Conservation (phyloP, 257 asterid genomes). For the Solanum bukasovii region DNA sequence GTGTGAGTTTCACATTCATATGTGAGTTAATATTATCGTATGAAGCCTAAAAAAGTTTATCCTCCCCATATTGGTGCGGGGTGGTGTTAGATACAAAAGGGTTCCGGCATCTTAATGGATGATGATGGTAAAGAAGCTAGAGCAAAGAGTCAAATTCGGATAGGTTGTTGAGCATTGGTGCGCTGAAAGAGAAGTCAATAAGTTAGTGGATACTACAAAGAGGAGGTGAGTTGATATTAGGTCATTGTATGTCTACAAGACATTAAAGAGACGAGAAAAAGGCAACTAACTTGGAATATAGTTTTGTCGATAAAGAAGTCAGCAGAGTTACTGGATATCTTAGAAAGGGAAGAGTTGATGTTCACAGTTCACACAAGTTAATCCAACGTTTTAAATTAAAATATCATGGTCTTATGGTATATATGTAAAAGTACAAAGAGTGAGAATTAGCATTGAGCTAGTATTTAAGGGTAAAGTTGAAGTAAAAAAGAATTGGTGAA, state of each 20-base stretch:
- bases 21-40: not conserved
- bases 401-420: not conserved
- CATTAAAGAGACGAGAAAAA: not conserved
- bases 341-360: not conserved
- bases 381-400: not conserved
- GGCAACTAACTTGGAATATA: not conserved
- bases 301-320: not conserved
- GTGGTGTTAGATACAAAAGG: not conserved
- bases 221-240: not conserved
- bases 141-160: not conserved
- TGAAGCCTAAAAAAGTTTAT: not conserved
- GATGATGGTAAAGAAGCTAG: not conserved
- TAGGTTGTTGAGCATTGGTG: not conserved
- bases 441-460: not conserved
- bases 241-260: not conserved
- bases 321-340: not conserved
- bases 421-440: not conserved
- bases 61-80: not conserved
- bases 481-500: not conserved
- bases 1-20: not conserved
- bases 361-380: not conserved
- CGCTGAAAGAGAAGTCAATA: not conserved
- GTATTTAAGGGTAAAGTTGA: not conserved
- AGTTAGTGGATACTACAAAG: not conserved
- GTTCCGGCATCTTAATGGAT: not conserved